phyloP scores from a whole-genome alignment of 345 rosid genomes.

The Eucalyptus dawsonii region DNA sequence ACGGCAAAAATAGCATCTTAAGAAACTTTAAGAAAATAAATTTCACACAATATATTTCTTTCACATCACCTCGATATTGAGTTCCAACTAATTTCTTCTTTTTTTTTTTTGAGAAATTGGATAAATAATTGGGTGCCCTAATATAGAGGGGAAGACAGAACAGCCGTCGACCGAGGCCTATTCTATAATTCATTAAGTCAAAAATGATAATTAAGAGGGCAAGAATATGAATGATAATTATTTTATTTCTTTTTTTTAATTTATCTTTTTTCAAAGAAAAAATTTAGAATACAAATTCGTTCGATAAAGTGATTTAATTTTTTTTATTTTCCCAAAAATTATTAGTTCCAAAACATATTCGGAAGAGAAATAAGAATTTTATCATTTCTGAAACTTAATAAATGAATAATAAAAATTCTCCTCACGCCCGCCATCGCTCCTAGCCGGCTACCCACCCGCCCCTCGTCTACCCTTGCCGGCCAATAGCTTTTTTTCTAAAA shows the following conservation, averaged over 20 bases:
- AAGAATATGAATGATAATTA: too few species aligned
- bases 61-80: neutral
- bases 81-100: rapidly evolving
- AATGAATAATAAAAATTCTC: too few species aligned
- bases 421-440: too few species aligned
- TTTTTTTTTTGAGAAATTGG: neutral
- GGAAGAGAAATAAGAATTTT: too few species aligned
- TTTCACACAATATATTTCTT: neutral
- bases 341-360: rapidly evolving
- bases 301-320: rapidly evolving
- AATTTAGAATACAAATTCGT: rapidly evolving
- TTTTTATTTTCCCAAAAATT: rapidly evolving
- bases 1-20: neutral
- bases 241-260: too few species aligned
- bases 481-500: neutral
- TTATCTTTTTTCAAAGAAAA: rapidly evolving
- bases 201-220: too few species aligned
- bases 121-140: neutral
- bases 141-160: neutral
- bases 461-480: neutral
- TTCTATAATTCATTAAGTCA: too few species aligned
- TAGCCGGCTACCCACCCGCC: too few species aligned
- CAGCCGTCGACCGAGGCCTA: rapidly evolving
- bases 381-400: too few species aligned
- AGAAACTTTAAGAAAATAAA: neutral